Base-by-base conservation (phyloP, 2,329 filamentous ascomycete species). In the Fragosphaeria purpurea region DNA sequence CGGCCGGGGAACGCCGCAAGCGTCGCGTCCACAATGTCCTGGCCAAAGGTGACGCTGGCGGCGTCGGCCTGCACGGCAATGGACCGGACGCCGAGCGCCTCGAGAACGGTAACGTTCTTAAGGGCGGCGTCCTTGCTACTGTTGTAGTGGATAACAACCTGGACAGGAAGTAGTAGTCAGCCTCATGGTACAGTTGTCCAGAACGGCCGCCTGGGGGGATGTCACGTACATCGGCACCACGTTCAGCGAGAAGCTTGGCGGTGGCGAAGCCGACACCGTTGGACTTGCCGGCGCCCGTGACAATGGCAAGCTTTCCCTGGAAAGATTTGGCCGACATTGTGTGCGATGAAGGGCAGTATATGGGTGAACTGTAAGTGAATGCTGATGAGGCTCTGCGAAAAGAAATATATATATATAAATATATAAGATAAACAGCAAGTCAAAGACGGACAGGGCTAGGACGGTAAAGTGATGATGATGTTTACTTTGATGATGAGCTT, bases 211-310 rank as follows among this genome's bases (percentile, higher is more conserved):
- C 9, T 42, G 34, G 22, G 35, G 2, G 35, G 6, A 32, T 1
- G 11, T 7, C 1, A 52, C 52, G 47, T 40, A 51, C 52, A 47
- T 57, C 51, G 6, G 51, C 53, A 33, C 55, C 55, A 50, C 55
- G 50, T 35, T 53, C 48, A 10, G 55, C 55, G 6, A 57, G 48
- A 13, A 45, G 11, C 31, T 44, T 6, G 5, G 55, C 55, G 7
- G 53, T 53, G 37, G 53, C 55, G 39, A 55, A 57, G 38, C 55
- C 55, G 8, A 57, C 51, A 11, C 55, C 55, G 41, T 55, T 57
- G 41, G 47, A 22, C 51, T 57, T 57, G 32, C 53, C 43, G 30
- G 55, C 53, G n/a, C 55, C 55, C 6, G 55, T 57, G 44, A 57
- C 53, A 40, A 55, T 57, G 44, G 53, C 55, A 12, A 57, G 50